Base-by-base conservation (phyloP, 192 early-diverging fungal species). In the Podila horticola region DNA sequence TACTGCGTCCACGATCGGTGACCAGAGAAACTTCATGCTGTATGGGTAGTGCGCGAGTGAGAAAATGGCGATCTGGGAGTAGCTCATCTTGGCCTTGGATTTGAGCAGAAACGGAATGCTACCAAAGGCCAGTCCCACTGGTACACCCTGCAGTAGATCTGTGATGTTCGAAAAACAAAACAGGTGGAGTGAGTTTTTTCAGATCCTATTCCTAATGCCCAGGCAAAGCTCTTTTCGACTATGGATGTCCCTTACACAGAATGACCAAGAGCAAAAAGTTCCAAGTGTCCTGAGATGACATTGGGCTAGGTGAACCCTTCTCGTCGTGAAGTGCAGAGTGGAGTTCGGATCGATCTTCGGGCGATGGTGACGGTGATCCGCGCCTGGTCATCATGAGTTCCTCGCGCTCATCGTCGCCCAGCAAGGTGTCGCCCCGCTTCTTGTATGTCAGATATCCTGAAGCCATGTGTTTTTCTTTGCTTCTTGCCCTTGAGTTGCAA, bases 1-100 rank as follows among this genome's bases (percentile, higher is more conserved):
- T 45, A 94, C 75, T 2, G 96, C 92, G 79, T 99, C 98, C 4
- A 99, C 96, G 52, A 99, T 93, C 9, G 97, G 97, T 31, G 96
- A 98, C 97, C 97, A 99, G 34, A 99, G 88, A 28, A 99, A 91
- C 86, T 99, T 99, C 50, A 99, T 91, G 51, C 95, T 96, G 83
- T 99, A 99, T 13, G 98, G 98, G 83, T 97, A 99, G 17, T 93
- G 91, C 2, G 97, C 94, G 51, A 99, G 85, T 36, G 97, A 95
- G 71, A 99, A 98, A 61, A 98, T 72, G 3, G 94, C 98, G 49
- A 99, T 92, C 76, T 99, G 93, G 31, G 90, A 88, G 74, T 94
- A 99, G 52, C 93, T 93, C 50, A 99, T 88, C 72, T 95, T 95
- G 24, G 92, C 90, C 85, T 99, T 99, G 52, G 52, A 55, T 22